Evolutionary conservation across 306 rosid species (phyloP).

Genomic region (Canavalia gladiata): DNA sequence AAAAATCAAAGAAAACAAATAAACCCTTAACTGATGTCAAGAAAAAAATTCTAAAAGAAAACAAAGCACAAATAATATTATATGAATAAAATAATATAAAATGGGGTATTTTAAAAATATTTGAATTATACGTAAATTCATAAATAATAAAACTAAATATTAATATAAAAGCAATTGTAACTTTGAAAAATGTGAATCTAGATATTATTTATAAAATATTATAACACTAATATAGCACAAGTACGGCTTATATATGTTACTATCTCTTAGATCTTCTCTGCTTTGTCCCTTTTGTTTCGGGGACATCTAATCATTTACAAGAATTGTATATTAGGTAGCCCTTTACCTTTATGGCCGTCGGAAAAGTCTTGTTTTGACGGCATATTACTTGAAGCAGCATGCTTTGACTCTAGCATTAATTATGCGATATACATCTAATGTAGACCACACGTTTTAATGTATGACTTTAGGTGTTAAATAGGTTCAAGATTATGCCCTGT

Average conservation of each 20-base stretch:
- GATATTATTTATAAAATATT: not conserved
- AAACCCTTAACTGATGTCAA: too few relatives aligned
- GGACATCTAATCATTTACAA: not conserved
- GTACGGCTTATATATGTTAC: not conserved
- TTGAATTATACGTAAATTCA: too few relatives aligned
- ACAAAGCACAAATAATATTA: too few relatives aligned
- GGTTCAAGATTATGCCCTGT: not conserved
- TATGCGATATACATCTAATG: not conserved
- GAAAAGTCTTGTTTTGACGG: conserved; percentile 39
- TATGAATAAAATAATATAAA: too few relatives aligned
- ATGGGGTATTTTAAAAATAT: too few relatives aligned
- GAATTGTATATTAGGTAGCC: not conserved
- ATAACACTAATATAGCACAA: not conserved
- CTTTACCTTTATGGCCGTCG: not conserved
- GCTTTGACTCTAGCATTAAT: conserved; percentile 29
- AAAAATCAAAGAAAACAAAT: too few relatives aligned
- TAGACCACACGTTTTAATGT: conserved; percentile 10
- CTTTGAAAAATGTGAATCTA: not conserved
- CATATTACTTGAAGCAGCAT: not conserved
- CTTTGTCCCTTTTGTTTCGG: not conserved
- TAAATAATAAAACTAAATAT: too few relatives aligned
- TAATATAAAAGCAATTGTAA: not conserved
- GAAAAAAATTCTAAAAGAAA: too few relatives aligned
- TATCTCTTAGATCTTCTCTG: not conserved
- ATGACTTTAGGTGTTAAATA: not conserved